Evolutionary conservation across 2,329 filamentous ascomycete genomes (phyloP).

Genomic region (Fusarium caatingaense): DNA sequence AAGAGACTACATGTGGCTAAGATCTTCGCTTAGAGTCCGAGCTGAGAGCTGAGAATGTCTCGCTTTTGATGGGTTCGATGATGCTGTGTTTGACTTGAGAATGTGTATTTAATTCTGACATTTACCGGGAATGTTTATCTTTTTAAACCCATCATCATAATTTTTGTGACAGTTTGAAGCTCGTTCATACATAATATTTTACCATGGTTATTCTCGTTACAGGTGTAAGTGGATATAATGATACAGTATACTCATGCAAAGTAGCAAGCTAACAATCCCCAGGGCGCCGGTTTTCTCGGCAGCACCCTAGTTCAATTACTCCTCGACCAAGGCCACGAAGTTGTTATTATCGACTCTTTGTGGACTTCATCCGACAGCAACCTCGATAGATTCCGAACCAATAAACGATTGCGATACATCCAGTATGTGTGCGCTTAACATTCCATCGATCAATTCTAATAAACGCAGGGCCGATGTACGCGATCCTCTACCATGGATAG

Average conservation of each 20-base stretch:
- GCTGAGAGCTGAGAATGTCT: slow-evolving; percentile 15
- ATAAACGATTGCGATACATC: slow-evolving; percentile 28
- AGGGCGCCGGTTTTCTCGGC: slow-evolving; percentile 40
- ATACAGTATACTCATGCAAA: no score
- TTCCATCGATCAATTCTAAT: neutral
- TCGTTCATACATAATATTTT: neutral
- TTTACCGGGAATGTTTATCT: neutral
- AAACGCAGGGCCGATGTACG: slow-evolving; percentile 24
- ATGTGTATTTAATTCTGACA: neutral
- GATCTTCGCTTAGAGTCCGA: slow-evolving; percentile 19
- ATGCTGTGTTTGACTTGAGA: neutral
- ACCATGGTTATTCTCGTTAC: slow-evolving; percentile 29
- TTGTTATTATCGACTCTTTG: slow-evolving; percentile 34
- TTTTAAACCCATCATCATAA: neutral
- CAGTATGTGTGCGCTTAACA: neutral
- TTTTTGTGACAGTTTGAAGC: no score
- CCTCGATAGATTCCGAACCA: slow-evolving; percentile 8
- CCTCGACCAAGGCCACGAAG: slow-evolving; percentile 23
- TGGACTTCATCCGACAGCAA: slow-evolving; percentile 35
- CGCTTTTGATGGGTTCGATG: neutral
- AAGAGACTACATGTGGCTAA: slow-evolving; percentile 1
- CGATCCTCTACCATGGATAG: slow-evolving; percentile 29
- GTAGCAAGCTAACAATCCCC: neutral
- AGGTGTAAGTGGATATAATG: slow-evolving; percentile 15
- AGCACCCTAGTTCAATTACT: slow-evolving; percentile 32